phyloP scores from a whole-genome alignment of 805 yeast species.

The Kodamaea fukazawae region DNA sequence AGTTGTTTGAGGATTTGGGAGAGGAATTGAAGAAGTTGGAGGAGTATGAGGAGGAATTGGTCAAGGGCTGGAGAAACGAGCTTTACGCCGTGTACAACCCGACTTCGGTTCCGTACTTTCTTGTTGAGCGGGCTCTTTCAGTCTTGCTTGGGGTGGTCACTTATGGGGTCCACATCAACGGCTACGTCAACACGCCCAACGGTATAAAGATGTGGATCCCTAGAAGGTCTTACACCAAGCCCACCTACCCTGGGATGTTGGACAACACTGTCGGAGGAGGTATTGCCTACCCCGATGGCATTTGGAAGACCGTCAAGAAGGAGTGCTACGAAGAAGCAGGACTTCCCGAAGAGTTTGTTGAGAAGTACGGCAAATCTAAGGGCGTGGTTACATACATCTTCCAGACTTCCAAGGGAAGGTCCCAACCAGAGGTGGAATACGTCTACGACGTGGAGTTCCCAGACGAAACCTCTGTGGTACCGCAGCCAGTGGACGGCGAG shows the following conservation, averaged over 20 bases:
- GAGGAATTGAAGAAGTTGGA: constrained; percentile 31
- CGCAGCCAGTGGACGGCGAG: constrained; percentile 51
- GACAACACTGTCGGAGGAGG: constrained; percentile 98
- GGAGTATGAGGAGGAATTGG: constrained; percentile 29
- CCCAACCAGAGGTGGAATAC: constrained; percentile 88
- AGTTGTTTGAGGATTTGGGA: constrained; percentile 44
- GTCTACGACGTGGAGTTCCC: constrained; percentile 67
- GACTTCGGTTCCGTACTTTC: constrained; percentile 53
- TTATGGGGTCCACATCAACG: constrained; percentile 87
- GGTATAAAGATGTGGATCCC: constrained; percentile 78
- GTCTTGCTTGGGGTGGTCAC: constrained; percentile 82
- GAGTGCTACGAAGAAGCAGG: constrained; percentile 94
- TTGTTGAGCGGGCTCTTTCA: constrained; percentile 77
- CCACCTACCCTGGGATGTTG: constrained; percentile 85
- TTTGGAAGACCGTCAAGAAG: constrained; percentile 73
- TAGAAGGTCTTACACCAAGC: constrained; percentile 68
- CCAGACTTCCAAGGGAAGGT: constrained; percentile 48
- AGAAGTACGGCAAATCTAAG: constrained; percentile 40
- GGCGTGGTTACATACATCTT: constrained; percentile 73
- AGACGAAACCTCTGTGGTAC: constrained; percentile 43
- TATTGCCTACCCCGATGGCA: constrained; percentile 73
- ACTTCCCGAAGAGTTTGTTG: constrained; percentile 50
- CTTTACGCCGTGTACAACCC: constrained; percentile 69
- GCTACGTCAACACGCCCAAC: constrained; percentile 50
- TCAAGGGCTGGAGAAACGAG: constrained; percentile 83